Conservation (phyloP, 306 rosid species). For the Nissolia schottii region DNA sequence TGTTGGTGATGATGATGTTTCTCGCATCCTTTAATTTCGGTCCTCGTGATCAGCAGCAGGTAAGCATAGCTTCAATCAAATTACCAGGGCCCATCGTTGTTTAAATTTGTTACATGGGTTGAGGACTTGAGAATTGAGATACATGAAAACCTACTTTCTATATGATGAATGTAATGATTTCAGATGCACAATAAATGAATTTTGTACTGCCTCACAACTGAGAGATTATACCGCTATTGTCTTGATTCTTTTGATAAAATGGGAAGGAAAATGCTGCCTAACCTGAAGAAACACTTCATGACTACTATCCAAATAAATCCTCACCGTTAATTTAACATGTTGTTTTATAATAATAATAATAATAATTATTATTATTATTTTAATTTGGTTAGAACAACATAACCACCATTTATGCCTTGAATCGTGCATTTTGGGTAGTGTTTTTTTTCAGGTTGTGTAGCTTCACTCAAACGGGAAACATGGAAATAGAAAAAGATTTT, state of each 20-base stretch:
- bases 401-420: too few species aligned
- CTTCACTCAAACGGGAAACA: too few species aligned
- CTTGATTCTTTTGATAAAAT: constrained; percentile 1
- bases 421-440: too few species aligned
- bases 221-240: background rate
- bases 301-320: too few species aligned
- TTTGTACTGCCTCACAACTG: background rate
- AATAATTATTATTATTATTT: too few species aligned
- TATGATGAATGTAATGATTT: background rate
- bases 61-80: constrained; percentile 13
- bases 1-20: constrained; percentile 56
- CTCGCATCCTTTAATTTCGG: constrained; percentile 52
- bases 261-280: too few species aligned
- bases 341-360: too few species aligned
- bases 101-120: background rate
- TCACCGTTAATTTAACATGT: too few species aligned
- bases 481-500: background rate
- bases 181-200: background rate
- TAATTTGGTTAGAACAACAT: too few species aligned
- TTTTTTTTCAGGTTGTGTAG: too few species aligned
- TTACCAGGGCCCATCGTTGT: background rate
- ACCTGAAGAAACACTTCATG: too few species aligned
- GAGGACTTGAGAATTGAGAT: background rate
- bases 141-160: background rate
- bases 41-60: constrained; percentile 75